Conservation (phyloP, 352 stramenopile genomes). For the Phytophthora idaei region DNA sequence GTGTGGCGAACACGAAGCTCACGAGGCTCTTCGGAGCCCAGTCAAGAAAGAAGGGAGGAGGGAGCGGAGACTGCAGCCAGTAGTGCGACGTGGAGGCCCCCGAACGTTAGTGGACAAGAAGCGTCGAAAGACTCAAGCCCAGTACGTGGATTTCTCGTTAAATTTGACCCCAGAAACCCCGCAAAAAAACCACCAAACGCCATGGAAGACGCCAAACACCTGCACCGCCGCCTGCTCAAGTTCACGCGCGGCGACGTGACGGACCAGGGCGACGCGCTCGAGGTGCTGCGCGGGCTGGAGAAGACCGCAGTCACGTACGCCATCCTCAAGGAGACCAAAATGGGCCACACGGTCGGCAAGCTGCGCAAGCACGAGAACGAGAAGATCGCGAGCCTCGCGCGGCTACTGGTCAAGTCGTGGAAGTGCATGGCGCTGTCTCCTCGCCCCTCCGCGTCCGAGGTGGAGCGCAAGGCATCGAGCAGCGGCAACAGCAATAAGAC, state of each 20-base stretch:
- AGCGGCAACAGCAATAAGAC: conserved; percentile 40
- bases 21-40: conserved; percentile 20
- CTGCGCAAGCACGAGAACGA: conserved; percentile 89
- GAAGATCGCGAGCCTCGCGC: conserved; percentile 76
- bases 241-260: conserved; percentile 67
- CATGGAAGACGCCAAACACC: conserved; percentile 73
- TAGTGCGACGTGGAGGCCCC: conserved; percentile 26
- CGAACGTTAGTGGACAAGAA: conserved; percentile 29
- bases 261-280: conserved; percentile 63
- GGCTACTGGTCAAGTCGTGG: conserved; percentile 86
- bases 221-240: conserved; percentile 77
- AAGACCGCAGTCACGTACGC: conserved; percentile 60
- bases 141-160: conserved; percentile 3
- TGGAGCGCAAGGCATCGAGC: conserved; percentile 22
- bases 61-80: conserved; percentile 5
- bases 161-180: conserved; percentile 4
- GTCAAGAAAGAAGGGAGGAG: conserved; percentile 18
- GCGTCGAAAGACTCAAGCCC: conserved; percentile 13
- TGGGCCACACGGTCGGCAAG: conserved; percentile 87
- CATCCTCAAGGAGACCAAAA: conserved; percentile 86
- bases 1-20: conserved; percentile 14
- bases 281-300: conserved; percentile 69
- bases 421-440: conserved; percentile 85
- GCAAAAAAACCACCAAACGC: conserved; percentile 3
- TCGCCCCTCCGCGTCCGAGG: conserved; percentile 23